These are phyloP conservation scores for Pachyrhizus erosus DNA, from an alignment of 306 rosid species.

Conservation along the genomic window DNA sequence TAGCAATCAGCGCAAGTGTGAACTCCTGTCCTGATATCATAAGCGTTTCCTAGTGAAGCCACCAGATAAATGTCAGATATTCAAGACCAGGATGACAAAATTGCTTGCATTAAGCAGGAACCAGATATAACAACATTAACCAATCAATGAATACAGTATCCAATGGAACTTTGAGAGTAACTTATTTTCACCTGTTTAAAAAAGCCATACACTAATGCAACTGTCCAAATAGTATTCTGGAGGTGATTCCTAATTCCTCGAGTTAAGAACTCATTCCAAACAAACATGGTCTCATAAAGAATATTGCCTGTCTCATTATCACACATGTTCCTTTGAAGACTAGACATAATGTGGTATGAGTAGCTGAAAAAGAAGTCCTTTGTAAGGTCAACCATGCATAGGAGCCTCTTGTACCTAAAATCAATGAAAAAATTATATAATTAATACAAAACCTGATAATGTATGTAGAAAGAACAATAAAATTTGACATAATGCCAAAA, in stretches of 20 bases:
- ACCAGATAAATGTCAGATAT: slow-evolving; percentile 39
- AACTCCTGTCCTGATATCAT: slow-evolving; percentile 68
- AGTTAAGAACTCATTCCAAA: slow-evolving; percentile 97
- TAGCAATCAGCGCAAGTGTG: slow-evolving; percentile 83
- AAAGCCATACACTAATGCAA: slow-evolving; percentile 94
- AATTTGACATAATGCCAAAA: slow-evolving; percentile 26
- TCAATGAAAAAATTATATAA: slow-evolving; percentile 25
- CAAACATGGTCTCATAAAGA: slow-evolving; percentile 91
- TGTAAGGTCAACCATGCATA: slow-evolving; percentile 92
- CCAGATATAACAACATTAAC: slow-evolving; percentile 20
- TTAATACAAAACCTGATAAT: slow-evolving; percentile 13
- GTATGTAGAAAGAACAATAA: slow-evolving; percentile 10
- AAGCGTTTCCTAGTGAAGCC: slow-evolving; percentile 67
- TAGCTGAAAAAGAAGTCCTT: slow-evolving; percentile 99
- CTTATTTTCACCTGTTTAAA: slow-evolving; percentile 82
- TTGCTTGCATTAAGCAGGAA: slow-evolving; percentile 37
- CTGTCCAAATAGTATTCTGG: slow-evolving; percentile 90
- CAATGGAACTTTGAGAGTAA: slow-evolving; percentile 15
- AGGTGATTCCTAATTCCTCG: slow-evolving; percentile 80
- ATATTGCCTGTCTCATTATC: slow-evolving; percentile 63
- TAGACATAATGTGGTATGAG: slow-evolving; percentile 88
- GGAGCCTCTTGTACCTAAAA: slow-evolving; percentile 97
- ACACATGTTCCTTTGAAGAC: slow-evolving; percentile 87
- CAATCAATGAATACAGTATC: slow-evolving; percentile 27
- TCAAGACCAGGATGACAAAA: slow-evolving; percentile 13